Evolutionary conservation across 2,329 filamentous ascomycete genomes (phyloP).

Genomic region (Xylaria hypoxylon): DNA sequence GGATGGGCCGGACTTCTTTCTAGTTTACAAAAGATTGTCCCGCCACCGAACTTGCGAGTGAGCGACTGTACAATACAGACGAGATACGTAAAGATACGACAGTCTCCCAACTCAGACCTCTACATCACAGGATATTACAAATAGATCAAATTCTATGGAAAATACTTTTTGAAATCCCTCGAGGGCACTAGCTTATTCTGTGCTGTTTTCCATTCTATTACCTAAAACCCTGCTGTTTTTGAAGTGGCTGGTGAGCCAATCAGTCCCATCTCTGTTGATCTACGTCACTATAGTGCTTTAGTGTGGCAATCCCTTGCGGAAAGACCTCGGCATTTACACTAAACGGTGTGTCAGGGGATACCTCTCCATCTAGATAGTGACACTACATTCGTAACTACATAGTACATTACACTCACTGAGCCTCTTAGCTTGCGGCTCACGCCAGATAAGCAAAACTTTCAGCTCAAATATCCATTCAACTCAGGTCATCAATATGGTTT

Average conservation of each 20-base stretch:
- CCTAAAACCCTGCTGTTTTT: constrained; percentile 11
- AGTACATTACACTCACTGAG: background rate
- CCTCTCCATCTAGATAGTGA: background rate
- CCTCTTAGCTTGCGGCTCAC: constrained; percentile 1
- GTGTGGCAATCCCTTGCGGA: constrained; percentile 1
- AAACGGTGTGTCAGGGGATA: background rate
- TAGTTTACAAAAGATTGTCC: background rate
- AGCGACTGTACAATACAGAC: background rate
- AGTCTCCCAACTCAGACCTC: background rate
- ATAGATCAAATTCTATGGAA: background rate
- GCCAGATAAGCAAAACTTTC: constrained; percentile 6
- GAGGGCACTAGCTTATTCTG: background rate
- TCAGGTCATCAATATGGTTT: constrained; percentile 40
- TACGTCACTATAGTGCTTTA: constrained; percentile 14
- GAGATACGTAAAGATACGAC: background rate
- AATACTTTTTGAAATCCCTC: background rate
- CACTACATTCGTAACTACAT: too few relatives aligned
- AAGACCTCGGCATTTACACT: constrained; percentile 3
- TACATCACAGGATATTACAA: background rate
- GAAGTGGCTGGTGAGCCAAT: constrained; percentile 13
- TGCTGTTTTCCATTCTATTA: background rate
- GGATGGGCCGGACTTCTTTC: background rate
- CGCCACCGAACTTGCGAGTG: background rate
- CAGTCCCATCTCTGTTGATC: background rate
- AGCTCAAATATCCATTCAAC: constrained; percentile 22